phyloP scores from a whole-genome alignment of 306 rosid genomes.

The Rosa multiflora region DNA sequence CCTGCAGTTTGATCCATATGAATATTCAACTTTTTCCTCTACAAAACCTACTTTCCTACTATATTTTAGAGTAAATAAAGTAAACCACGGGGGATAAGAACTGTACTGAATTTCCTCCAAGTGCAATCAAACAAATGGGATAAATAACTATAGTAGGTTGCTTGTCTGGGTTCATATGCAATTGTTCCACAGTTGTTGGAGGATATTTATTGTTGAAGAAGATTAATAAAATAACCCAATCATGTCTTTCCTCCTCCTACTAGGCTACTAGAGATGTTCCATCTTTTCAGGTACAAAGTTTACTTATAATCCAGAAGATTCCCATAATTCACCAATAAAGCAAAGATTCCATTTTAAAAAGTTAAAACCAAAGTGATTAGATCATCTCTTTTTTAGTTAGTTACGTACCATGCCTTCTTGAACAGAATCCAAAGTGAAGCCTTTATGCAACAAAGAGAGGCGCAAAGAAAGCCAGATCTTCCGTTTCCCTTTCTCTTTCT shows the following conservation, averaged over 20 bases:
- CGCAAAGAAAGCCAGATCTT: constrained; percentile 96
- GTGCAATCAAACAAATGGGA: not conserved
- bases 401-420: constrained; percentile 92
- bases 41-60: not conserved
- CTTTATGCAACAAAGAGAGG: constrained; percentile 78
- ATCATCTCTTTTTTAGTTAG: not conserved
- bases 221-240: not conserved
- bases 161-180: not conserved
- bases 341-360: not conserved
- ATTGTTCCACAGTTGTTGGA: not conserved
- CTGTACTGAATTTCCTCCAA: not conserved
- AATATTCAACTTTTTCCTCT: not conserved
- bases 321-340: not conserved
- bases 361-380: not conserved
- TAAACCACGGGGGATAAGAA: not conserved
- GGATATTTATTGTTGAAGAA: not conserved
- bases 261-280: not conserved
- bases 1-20: not conserved
- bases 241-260: not conserved
- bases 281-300: not conserved
- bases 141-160: not conserved
- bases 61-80: not conserved
- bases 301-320: not conserved
- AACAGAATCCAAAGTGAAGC: constrained; percentile 62
- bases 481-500: constrained; percentile 69